A percentile compares a stretch with the other conserved stretches of the same genome.
Conservation (phyloP, 148 eudicot species). For the Vaccinium darrowii region DNA sequence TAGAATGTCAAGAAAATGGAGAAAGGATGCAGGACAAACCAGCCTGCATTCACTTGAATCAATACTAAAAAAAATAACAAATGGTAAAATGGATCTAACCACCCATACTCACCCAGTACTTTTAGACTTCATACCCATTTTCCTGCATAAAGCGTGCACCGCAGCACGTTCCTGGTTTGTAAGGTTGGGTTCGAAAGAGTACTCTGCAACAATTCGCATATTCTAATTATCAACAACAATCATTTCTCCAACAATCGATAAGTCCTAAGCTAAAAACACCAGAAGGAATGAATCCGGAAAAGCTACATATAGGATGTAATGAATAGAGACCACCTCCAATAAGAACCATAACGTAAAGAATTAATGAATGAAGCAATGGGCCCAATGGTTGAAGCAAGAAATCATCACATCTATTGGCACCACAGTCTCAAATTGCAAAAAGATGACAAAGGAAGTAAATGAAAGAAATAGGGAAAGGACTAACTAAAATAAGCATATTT, state of each 20-base stretch:
- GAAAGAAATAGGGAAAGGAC: neutral
- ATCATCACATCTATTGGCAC: neutral
- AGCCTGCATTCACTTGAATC: neutral
- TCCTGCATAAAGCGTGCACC: conserved; percentile 55
- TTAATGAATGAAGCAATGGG: neutral
- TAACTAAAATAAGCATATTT: neutral
- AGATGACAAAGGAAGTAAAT: neutral
- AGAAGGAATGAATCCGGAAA: neutral
- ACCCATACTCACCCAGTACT: conserved; percentile 69
- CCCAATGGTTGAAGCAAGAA: neutral
- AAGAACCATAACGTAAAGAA: neutral
- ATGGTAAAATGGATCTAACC: neutral
- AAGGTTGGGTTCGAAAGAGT: conserved; percentile 57
- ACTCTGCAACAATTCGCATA: conserved; percentile 42
- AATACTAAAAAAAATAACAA: neutral
- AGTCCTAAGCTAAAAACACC: neutral
- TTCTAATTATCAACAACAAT: neutral
- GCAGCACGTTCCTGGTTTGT: conserved; percentile 58
- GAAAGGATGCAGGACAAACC: neutral
- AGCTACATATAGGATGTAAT: neutral
- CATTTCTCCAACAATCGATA: neutral
- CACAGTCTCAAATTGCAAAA: neutral
- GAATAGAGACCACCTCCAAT: neutral
- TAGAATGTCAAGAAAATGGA: neutral
- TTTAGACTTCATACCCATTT: conserved; percentile 68